Base-by-base conservation (phyloP, 2,329 filamentous ascomycete species). In the Colletotrichum sublineola region DNA sequence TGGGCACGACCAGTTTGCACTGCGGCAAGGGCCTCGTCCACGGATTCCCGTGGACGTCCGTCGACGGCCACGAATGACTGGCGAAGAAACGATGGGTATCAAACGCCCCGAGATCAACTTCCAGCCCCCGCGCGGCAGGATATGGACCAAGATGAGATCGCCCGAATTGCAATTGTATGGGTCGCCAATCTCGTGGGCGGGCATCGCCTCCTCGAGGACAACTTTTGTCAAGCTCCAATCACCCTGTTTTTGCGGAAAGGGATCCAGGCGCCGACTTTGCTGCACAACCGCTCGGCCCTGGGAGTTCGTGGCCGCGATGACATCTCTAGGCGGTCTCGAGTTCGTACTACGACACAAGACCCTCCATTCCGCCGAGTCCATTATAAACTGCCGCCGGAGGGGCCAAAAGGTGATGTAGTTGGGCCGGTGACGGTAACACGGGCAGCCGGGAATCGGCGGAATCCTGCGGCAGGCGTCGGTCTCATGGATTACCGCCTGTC, bases 331-430 rank as follows among this genome's bases (percentile, higher is more conserved):
- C 8, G 31, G 29, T 15, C 1, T 5, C 6, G 20, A 31, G 57
- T 63, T 36, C 11, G 46, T 48, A 15, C 5, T 33, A 6, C 20
- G 14, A 5, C 18, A 20, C 24, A 68, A 9, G 42, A 18, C 5
- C 1, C 6, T 12, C 46, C 5, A 55, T 24, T 9, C 29, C 33
- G 15, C 1, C 15, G 9, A 9, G 46, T 6, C 2, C 20, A n/a
- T 7, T 5, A 12, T 11, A 14, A 11, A 31, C 14, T 38, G 53
- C 14, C 52, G 65, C 0, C 15, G 15, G 6, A 72, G 66, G 15
- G 69, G 69, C 31, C 67, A 61, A 31, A 72, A 64, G 14, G 52
- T 72, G 36, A 72, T 56, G 52, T 72, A 69, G 29, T 53, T 65
- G 7, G 67, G 55, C 12, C 48, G 42, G 3, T 5, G 11, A 11